A percentile compares a stretch with the other conserved stretches of the same genome.
These are phyloP conservation scores for Nitzschia sp. DNA, from an alignment of 108 stramenopile species.

Conservation along the genomic window DNA sequence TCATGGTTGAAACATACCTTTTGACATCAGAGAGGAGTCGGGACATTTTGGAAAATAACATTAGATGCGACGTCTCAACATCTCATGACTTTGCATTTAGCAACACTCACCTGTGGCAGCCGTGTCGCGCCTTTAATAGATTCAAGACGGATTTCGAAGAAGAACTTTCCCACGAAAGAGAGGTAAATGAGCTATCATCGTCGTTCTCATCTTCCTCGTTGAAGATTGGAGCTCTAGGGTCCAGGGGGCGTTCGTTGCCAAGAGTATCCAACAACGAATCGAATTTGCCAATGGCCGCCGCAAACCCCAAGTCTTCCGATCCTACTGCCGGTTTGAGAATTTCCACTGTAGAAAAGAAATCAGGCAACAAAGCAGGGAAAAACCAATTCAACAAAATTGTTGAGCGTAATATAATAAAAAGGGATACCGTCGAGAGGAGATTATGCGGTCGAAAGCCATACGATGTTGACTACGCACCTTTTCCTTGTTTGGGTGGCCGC, in stretches of 20 bases:
- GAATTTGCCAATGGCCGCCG: slow-evolving; percentile 61
- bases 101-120: slow-evolving; percentile 31
- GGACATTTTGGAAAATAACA: too few species aligned
- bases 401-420: background rate
- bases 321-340: slow-evolving; percentile 56
- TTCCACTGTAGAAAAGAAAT: slow-evolving; percentile 29
- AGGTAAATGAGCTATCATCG: background rate
- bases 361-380: background rate
- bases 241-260: slow-evolving; percentile 47
- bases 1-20: slow-evolving; percentile 70
- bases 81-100: too few species aligned
- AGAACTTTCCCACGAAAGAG: background rate
- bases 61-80: too few species aligned
- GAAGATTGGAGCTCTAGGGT: background rate
- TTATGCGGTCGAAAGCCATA: too few species aligned
- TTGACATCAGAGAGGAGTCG: too few species aligned
- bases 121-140: slow-evolving; percentile 55
- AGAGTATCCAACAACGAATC: slow-evolving; percentile 81
- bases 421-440: too few species aligned
- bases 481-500: slow-evolving; percentile 16
- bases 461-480: slow-evolving; percentile 15
- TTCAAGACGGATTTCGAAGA: slow-evolving; percentile 25
- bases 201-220: slow-evolving; percentile 12
- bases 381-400: background rate
- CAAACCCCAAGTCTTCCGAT: slow-evolving; percentile 63